Base-by-base conservation (phyloP, 352 stramenopile genomes). In the Pythium phragmiticola region DNA sequence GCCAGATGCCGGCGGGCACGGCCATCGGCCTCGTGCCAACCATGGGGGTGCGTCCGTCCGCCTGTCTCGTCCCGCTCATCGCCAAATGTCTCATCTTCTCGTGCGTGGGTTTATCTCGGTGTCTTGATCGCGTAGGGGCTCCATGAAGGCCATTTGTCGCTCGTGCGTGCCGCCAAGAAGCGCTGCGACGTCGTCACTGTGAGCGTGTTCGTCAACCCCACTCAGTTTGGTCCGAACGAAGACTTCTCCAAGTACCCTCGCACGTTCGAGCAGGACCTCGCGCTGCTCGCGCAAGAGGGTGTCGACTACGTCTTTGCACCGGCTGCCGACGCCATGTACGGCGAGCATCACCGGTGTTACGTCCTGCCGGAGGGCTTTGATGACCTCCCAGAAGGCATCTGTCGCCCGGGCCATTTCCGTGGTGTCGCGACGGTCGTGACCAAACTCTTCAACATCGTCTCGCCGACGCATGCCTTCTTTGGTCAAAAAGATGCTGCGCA, bases 391-490 rank as follows among this genome's bases (percentile, higher is more conserved):
- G 97, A 99, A 78, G 96, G 95, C 2, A 59, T 77, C 28, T 88
- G 85, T 50, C 92, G 98, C 34, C 97, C 97, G 6, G 97, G 96
- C 16, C 98, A 99, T 78, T 99, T 99, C 78, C 85, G 92, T 37
- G 98, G 98, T 62, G 97, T 99, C n/a, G 94, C 96, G 28, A 99
- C 97, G 0, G 88, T 99, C 59, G 97, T 99, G 4, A 96, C 94
- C 48, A 99, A 99, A 81, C 82, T 99, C 17, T 98, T 99, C 73
- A 99, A 99, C 80, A 96, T 99, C 65, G 95, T 99, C 47, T 78
- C 91, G 63, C 97, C 97, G 12, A 97, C 89, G 16, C 88, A 96
- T 68, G 96, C 96, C 17, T 99, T 98, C 75, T 99, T 99, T 78
- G 98, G 98, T 16, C 97, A 99, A 73, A 99, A 99, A 73, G 98